Percentiles rank a stretch among this genome's conserved stretches.
Evolutionary conservation across 2,329 filamentous ascomycete species (phyloP).

Genomic region (Fusarium falciforme): DNA sequence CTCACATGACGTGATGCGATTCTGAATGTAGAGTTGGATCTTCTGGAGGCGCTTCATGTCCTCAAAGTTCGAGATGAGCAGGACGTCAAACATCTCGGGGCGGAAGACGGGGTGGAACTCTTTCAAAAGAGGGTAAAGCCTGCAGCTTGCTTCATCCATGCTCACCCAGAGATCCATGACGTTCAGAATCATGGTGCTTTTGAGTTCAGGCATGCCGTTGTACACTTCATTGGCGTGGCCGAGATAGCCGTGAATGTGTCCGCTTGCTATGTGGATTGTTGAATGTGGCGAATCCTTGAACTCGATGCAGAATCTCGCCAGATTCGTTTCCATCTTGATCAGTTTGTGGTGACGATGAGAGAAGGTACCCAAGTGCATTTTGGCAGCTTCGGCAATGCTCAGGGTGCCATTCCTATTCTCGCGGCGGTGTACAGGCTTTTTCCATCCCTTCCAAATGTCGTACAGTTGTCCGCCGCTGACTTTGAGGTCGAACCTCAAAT

Average conservation of each 20-base stretch:
- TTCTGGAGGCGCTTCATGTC: slow-evolving; percentile 36
- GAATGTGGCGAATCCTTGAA: neutral
- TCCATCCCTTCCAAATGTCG: slow-evolving; percentile 20
- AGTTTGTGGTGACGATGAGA: slow-evolving; percentile 22
- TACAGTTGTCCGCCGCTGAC: slow-evolving; percentile 25
- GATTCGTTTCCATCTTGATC: slow-evolving; percentile 20
- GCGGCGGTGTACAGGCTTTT: slow-evolving; percentile 4
- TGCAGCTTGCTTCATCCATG: slow-evolving; percentile 36
- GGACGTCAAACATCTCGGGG: slow-evolving; percentile 37
- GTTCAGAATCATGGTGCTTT: slow-evolving; percentile 35
- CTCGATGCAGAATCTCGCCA: slow-evolving; percentile 15
- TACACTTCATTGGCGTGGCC: slow-evolving; percentile 12
- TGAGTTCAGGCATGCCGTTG: slow-evolving; percentile 29
- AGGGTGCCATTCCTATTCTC: neutral
- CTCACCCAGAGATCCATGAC: slow-evolving; percentile 41
- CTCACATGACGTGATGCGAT: slow-evolving; percentile 28
- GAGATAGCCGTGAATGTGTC: slow-evolving; percentile 23
- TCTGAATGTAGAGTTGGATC: slow-evolving; percentile 36
- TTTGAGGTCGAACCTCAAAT: slow-evolving; percentile 30
- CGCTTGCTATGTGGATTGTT: slow-evolving; percentile 6
- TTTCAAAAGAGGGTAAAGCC: slow-evolving; percentile 30
- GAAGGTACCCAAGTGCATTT: slow-evolving; percentile 30
- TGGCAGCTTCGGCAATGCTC: slow-evolving; percentile 31
- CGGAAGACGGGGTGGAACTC: slow-evolving; percentile 38
- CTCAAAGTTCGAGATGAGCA: slow-evolving; percentile 24